phyloP scores from a whole-genome alignment of 2,329 filamentous ascomycete species.

The Calonectria honghensis region DNA sequence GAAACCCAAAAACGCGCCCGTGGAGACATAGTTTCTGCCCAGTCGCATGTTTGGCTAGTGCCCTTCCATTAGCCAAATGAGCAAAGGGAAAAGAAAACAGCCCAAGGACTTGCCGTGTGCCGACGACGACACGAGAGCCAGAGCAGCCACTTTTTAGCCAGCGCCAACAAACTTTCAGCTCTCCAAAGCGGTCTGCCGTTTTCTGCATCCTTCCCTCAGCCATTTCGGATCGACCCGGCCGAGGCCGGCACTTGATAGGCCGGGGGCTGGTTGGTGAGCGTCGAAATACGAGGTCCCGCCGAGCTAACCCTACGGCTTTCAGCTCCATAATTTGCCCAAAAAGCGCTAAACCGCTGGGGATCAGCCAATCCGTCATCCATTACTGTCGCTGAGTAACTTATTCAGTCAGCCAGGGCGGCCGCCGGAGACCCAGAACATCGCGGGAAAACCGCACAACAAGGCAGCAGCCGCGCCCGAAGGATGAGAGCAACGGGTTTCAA shows the following conservation, averaged over 20 bases:
- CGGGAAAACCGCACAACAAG: neutral
- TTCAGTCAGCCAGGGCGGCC: slow-evolving; percentile 17
- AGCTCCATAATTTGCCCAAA: slow-evolving; percentile 16
- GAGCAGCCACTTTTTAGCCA: neutral
- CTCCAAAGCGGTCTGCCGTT: neutral
- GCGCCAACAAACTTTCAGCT: neutral
- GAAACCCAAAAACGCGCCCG: slow-evolving; percentile 14
- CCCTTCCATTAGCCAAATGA: neutral
- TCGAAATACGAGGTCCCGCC: slow-evolving; percentile 26
- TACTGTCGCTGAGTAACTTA: slow-evolving; percentile 25
- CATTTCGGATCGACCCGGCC: slow-evolving; percentile 12
- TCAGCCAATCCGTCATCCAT: slow-evolving; percentile 23
- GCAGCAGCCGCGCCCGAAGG: neutral
- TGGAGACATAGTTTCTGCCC: neutral
- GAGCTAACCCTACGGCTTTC: neutral
- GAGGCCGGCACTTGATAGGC: neutral
- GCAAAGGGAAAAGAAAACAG: neutral
- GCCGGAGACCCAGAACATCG: neutral
- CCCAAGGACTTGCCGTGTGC: neutral
- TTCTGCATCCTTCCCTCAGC: neutral
- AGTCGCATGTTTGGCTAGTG: slow-evolving; percentile 6
- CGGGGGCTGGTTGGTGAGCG: neutral
- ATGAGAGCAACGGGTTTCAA: neutral
- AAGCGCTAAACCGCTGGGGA: slow-evolving; percentile 2
- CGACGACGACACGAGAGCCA: neutral